Percentiles rank a stretch among this genome's conserved stretches.
Evolutionary conservation across 2,329 filamentous ascomycete species (phyloP).

Genomic region (Ustilaginoidea virens): DNA sequence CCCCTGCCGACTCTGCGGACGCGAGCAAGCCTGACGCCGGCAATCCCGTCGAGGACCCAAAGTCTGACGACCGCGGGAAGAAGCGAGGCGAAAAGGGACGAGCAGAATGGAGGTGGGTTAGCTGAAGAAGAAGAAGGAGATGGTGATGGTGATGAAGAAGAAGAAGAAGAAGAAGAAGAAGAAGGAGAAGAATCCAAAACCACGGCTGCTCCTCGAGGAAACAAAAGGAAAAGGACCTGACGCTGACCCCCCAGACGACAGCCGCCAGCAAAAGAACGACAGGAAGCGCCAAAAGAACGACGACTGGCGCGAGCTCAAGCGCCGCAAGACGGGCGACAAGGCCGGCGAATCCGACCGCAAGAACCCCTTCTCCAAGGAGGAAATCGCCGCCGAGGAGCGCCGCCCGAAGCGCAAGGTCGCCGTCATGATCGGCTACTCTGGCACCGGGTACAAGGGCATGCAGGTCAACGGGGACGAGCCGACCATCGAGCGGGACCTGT

Average conservation of each 20-base stretch:
- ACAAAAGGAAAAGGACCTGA: constrained; percentile 4
- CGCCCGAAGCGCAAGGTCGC: constrained; percentile 93
- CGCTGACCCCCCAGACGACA: constrained; percentile 18
- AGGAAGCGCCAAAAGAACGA: constrained; percentile 24
- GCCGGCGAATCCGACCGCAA: constrained; percentile 15
- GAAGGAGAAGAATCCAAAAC: too few species aligned
- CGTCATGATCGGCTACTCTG: constrained; percentile 88
- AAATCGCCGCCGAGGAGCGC: constrained; percentile 76
- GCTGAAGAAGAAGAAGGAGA: too few species aligned
- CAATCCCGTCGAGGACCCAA: constrained; percentile 1
- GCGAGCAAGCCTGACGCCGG: constrained; percentile 1
- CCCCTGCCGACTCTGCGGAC: too few species aligned
- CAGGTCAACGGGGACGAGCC: constrained; percentile 73
- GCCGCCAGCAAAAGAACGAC: constrained; percentile 15
- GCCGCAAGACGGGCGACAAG: constrained; percentile 22
- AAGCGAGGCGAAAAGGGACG: constrained; percentile 14
- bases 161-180: too few species aligned
- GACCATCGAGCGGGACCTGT: constrained; percentile 93
- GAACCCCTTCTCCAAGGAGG: constrained; percentile 51
- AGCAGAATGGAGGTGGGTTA: constrained; percentile 8
- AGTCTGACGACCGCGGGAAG: constrained; percentile 6
- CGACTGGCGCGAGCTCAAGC: constrained; percentile 26
- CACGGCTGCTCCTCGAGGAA: constrained; percentile 10
- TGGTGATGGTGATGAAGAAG: too few species aligned
- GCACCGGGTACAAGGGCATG: constrained; percentile 94